Evolutionary conservation across 1,284 basidiomycete species (phyloP).

Genomic region (Leccinum ponderosum): DNA sequence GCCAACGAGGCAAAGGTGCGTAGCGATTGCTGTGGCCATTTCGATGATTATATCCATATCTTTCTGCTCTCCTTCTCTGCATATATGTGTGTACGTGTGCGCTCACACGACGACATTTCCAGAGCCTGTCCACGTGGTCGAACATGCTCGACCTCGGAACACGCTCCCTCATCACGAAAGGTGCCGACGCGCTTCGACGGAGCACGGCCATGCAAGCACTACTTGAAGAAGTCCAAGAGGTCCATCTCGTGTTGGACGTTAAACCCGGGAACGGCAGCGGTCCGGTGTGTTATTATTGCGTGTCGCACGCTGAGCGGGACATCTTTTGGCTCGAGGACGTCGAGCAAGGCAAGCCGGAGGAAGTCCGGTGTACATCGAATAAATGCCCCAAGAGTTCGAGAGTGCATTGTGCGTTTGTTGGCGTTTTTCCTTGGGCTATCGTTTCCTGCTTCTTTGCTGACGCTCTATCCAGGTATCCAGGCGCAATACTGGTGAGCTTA

Average conservation of each 20-base stretch:
- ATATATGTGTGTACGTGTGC: not conserved
- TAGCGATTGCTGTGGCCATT: not conserved
- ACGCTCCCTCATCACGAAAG: constrained; percentile 12
- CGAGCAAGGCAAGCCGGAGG: constrained; percentile 15
- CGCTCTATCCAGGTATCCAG: constrained; percentile 23
- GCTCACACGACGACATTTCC: not conserved
- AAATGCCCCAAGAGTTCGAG: constrained; percentile 15
- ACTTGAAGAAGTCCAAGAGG: constrained; percentile 9
- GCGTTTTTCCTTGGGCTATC: not conserved
- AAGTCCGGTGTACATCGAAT: constrained; percentile 23
- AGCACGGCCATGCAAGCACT: constrained; percentile 7
- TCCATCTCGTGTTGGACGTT: constrained; percentile 21
- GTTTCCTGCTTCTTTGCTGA: not conserved
- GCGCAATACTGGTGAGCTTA: constrained; percentile 31
- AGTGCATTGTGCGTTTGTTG: constrained; percentile 28
- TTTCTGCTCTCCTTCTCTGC: not conserved
- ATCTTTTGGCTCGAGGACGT: constrained; percentile 32
- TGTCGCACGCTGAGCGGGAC: constrained; percentile 28
- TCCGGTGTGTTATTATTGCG: constrained; percentile 29
- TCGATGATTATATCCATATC: not conserved
- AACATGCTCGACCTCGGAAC: constrained; percentile 14
- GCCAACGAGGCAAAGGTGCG: constrained; percentile 26
- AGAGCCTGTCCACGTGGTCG: constrained; percentile 25
- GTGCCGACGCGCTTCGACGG: constrained; percentile 7
- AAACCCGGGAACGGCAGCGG: not conserved